phyloP scores from a whole-genome alignment of 1,139 yeast species.

The Pichia sp. region DNA sequence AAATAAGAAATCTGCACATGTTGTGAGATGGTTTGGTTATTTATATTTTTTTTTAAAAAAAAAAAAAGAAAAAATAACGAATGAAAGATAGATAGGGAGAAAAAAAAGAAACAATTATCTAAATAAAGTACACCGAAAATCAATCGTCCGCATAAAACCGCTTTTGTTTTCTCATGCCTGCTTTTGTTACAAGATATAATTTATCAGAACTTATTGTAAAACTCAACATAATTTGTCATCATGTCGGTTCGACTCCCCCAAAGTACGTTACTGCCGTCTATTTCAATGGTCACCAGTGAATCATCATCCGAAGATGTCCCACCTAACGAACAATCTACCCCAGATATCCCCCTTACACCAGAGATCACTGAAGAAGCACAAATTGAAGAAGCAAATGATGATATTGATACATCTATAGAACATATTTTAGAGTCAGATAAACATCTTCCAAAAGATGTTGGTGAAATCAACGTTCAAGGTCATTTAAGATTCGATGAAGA shows the following conservation, averaged over 20 bases:
- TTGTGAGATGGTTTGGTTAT: background rate
- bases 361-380: conserved; percentile 4
- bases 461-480: conserved; percentile 17
- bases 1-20: conserved; percentile 56
- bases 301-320: too few species aligned
- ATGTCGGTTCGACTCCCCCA: too few species aligned
- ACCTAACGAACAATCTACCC: conserved; percentile 6
- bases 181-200: too few species aligned
- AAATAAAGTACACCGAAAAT: too few species aligned
- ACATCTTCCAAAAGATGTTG: conserved; percentile 16
- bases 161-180: too few species aligned
- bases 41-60: background rate
- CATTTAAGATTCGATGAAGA: conserved; percentile 20
- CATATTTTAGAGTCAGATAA: conserved; percentile 6
- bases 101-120: too few species aligned
- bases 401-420: conserved; percentile 8
- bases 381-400: conserved; percentile 8
- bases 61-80: background rate
- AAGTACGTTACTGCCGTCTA: too few species aligned
- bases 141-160: too few species aligned
- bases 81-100: too few species aligned
- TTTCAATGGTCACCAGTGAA: too few species aligned
- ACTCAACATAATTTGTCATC: too few species aligned
- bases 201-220: too few species aligned
- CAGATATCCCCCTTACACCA: background rate